phyloP scores from a whole-genome alignment of 2,329 filamentous ascomycete genomes.

The Calonectria pteridis region DNA sequence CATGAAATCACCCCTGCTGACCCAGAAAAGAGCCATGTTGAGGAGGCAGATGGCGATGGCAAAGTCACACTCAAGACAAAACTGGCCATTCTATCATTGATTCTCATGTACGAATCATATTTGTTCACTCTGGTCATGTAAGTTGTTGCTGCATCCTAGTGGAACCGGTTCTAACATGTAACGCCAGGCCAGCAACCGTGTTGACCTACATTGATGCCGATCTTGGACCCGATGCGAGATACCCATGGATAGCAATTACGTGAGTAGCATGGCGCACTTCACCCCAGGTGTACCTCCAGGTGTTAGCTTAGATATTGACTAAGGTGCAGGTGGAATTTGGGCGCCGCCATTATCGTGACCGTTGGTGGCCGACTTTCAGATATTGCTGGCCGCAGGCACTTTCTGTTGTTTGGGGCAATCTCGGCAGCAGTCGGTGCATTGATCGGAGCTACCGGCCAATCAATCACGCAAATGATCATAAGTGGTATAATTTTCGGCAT shows the following conservation, averaged over 20 bases:
- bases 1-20: conserved; percentile 14
- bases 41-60: conserved; percentile 17
- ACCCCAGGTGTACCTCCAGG: neutral
- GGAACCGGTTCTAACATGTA: neutral
- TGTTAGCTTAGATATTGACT: neutral
- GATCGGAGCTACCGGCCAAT: conserved; percentile 52
- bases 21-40: conserved; percentile 6
- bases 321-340: conserved; percentile 38
- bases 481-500: conserved; percentile 53
- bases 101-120: conserved; percentile 37
- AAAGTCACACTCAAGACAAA: conserved; percentile 36
- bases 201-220: conserved; percentile 50
- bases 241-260: conserved; percentile 50
- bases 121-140: conserved; percentile 38
- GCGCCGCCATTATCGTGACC: conserved; percentile 47
- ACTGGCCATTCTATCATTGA: conserved; percentile 34
- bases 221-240: conserved; percentile 48
- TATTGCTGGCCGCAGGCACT: conserved; percentile 54
- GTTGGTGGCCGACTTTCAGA: conserved; percentile 52
- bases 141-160: neutral
- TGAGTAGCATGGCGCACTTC: conserved; percentile 5
- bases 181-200: conserved; percentile 44
- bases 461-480: conserved; percentile 54
- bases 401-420: conserved; percentile 50
- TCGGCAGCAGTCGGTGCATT: conserved; percentile 52